These are phyloP conservation scores for Powellomyces hirtus DNA, from an alignment of 192 early-diverging fungal genomes.

Conservation along the genomic window DNA sequence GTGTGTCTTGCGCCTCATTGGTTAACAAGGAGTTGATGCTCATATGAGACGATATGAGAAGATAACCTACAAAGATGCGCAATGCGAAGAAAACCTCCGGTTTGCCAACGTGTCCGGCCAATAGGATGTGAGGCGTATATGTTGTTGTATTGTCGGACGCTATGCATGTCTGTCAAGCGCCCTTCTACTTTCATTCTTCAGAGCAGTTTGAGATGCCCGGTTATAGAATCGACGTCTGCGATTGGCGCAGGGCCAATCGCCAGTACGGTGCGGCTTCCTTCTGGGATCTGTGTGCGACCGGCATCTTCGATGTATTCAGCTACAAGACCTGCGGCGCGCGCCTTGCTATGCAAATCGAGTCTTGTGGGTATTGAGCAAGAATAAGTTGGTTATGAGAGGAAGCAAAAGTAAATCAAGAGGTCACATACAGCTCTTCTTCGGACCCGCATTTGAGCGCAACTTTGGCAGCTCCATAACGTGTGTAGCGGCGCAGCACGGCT, in stretches of 20 bases:
- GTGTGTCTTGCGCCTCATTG: too few relatives aligned
- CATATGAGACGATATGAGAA: too few relatives aligned
- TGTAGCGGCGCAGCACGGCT: slow-evolving; percentile 60
- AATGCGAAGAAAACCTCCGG: too few relatives aligned
- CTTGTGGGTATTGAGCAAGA: slow-evolving; percentile 31
- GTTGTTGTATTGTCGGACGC: too few relatives aligned
- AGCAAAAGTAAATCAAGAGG: too few relatives aligned
- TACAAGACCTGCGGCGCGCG: slow-evolving; percentile 57
- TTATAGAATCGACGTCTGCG: slow-evolving; percentile 45
- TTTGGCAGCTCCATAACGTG: slow-evolving; percentile 78
- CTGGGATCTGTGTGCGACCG: slow-evolving; percentile 87
- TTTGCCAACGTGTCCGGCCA: too few relatives aligned
- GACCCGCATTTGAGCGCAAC: slow-evolving; percentile 74
- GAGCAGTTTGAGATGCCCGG: slow-evolving; percentile 55
- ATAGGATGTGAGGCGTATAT: too few relatives aligned
- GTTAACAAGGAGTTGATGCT: too few relatives aligned
- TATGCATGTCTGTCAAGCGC: too few relatives aligned
- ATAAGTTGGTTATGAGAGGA: slow-evolving; percentile 4
- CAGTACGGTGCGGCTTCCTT: slow-evolving; percentile 87
- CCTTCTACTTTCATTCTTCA: too few relatives aligned
- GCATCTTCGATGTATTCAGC: slow-evolving; percentile 85
- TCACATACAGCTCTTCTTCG: slow-evolving; percentile 74
- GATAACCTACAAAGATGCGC: too few relatives aligned
- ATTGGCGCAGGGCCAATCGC: slow-evolving; percentile 79
- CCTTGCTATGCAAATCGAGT: slow-evolving; percentile 62